Conservation (phyloP, 2,329 filamentous ascomycete genomes). For the Alternaria conjuncta region DNA sequence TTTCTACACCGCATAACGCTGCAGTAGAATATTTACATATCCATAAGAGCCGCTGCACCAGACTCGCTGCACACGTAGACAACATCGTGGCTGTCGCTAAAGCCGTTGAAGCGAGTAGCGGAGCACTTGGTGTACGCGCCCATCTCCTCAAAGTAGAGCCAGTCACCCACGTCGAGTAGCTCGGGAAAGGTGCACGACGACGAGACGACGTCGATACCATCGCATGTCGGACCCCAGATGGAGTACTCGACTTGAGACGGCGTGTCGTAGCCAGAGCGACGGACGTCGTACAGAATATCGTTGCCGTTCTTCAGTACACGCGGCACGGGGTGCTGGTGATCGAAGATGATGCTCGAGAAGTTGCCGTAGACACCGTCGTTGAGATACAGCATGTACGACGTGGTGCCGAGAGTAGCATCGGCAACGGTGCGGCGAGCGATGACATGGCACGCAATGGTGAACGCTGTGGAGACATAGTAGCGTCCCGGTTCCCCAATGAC, state of each 20-base stretch:
- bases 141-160: constrained; percentile 99
- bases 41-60: constrained; percentile 77
- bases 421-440: constrained; percentile 91
- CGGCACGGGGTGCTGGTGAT: constrained; percentile 90
- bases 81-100: constrained; percentile 88
- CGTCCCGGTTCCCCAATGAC: constrained; percentile 96
- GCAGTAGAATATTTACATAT: constrained; percentile 20
- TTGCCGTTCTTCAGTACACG: constrained; percentile 74
- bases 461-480: constrained; percentile 92
- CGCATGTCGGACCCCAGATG: constrained; percentile 97
- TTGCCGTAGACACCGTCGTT: constrained; percentile 99
- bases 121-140: constrained; percentile 98
- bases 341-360: constrained; percentile 99
- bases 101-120: constrained; percentile 97
- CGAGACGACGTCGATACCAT: constrained; percentile 94
- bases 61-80: constrained; percentile 95
- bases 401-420: constrained; percentile 68
- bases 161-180: constrained; percentile 88
- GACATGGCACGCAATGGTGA: constrained; percentile 93
- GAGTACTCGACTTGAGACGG: constrained; percentile 77
- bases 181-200: constrained; percentile 78
- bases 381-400: constrained; percentile 94
- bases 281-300: constrained; percentile 61
- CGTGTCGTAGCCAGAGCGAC: constrained; percentile 53
- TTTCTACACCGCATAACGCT: neutral